Evolutionary conservation across 495 filamentous ascomycete genomes (phyloP).

Genomic region (Podospora pseudocomata): DNA sequence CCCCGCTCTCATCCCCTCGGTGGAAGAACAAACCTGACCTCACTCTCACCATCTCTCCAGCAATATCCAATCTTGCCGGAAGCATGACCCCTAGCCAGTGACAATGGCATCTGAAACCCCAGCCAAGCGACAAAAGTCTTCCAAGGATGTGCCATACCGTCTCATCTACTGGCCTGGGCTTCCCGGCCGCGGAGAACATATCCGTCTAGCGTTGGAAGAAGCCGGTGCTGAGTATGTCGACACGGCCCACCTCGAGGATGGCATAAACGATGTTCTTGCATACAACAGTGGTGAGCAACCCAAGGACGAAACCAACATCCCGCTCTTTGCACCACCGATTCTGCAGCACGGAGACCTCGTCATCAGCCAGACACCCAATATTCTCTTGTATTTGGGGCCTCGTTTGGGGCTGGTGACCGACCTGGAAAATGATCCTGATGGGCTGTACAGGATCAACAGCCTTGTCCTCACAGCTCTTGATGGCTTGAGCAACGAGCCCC

Average conservation of each 20-base stretch:
- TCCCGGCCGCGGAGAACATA: conserved; percentile 62
- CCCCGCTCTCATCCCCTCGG: background rate
- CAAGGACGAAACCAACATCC: conserved; percentile 50
- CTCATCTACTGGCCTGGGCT: conserved; percentile 63
- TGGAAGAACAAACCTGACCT: background rate
- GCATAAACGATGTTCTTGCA: conserved; percentile 35
- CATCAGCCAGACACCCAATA: conserved; percentile 62
- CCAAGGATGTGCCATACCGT: conserved; percentile 47
- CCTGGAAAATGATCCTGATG: conserved; percentile 41
- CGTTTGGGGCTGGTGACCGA: conserved; percentile 49
- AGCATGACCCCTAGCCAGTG: background rate
- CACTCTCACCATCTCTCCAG: background rate
- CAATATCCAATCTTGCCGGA: background rate
- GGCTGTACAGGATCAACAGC: conserved; percentile 49
- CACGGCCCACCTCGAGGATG: conserved; percentile 42
- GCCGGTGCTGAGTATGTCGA: conserved; percentile 58
- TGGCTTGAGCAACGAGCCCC: conserved; percentile 58
- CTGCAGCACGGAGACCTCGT: conserved; percentile 56
- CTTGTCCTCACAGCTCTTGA: conserved; percentile 66
- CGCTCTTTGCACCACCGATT: conserved; percentile 58
- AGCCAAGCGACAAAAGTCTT: conserved; percentile 38
- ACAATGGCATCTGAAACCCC: conserved; percentile 21
- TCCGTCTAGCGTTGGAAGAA: conserved; percentile 63
- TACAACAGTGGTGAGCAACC: conserved; percentile 34
- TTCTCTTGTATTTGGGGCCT: conserved; percentile 58